Percentiles rank a stretch among this genome's conserved stretches.
Conservation (phyloP, 2,329 filamentous ascomycete genomes). For the Aspergillus unguis region DNA sequence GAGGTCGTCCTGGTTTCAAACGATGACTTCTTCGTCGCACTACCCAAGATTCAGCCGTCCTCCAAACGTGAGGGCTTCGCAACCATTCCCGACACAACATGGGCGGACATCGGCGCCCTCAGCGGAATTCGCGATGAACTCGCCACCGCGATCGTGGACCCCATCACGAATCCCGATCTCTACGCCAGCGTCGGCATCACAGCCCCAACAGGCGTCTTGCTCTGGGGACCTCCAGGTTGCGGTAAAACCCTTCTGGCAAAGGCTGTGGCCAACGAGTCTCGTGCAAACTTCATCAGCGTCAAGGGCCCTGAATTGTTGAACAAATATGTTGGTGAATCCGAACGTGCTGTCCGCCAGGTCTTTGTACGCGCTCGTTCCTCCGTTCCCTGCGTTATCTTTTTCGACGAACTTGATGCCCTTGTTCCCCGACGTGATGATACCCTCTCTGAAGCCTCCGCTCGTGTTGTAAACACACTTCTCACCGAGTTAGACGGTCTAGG, state of each 20-base stretch:
- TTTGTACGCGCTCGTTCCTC: constrained; percentile 84
- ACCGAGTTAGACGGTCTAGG: constrained; percentile 86
- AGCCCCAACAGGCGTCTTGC: constrained; percentile 78
- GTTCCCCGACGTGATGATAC: constrained; percentile 78
- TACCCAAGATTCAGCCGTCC: constrained; percentile 73
- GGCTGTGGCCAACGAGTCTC: constrained; percentile 90
- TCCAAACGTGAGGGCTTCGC: constrained; percentile 92
- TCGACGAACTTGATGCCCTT: constrained; percentile 93
- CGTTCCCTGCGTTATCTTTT: constrained; percentile 92
- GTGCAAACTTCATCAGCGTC: constrained; percentile 97
- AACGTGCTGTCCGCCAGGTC: constrained; percentile 86
- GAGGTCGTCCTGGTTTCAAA: constrained; percentile 59
- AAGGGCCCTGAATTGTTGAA: constrained; percentile 95
- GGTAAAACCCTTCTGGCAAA: constrained; percentile 96
- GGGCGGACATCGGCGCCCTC: constrained; percentile 87
- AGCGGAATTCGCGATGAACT: constrained; percentile 75
- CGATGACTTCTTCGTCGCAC: constrained; percentile 68
- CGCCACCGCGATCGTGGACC: constrained; percentile 79
- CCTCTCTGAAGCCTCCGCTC: constrained; percentile 75
- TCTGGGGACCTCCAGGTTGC: constrained; percentile 95
- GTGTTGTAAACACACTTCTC: constrained; percentile 91
- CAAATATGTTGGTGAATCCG: constrained; percentile 96
- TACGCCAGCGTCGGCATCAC: constrained; percentile 76
- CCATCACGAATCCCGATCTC: constrained; percentile 75
- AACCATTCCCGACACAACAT: constrained; percentile 88